A percentile compares a stretch with the other conserved stretches of the same genome.
Conservation (phyloP, 2,329 filamentous ascomycete species). For the Plectosphaerella plurivora region DNA sequence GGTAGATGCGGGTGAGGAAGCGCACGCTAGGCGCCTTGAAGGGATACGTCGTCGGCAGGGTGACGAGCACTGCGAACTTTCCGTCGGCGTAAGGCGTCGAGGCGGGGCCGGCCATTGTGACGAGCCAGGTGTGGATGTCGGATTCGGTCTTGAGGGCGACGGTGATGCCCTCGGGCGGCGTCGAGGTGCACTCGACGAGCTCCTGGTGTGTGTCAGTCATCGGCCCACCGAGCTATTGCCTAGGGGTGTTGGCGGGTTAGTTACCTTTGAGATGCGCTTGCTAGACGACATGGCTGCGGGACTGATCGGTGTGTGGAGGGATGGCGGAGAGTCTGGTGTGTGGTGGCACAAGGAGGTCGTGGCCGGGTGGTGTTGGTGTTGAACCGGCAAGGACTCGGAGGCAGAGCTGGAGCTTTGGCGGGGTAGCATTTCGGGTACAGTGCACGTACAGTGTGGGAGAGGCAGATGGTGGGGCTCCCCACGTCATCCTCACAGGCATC, state of each 20-base stretch:
- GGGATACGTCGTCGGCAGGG: constrained; percentile 75
- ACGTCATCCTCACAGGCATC: no score
- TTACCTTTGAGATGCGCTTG: constrained; percentile 41
- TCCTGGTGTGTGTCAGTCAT: constrained; percentile 34
- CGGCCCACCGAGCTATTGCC: background rate
- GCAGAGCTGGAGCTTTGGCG: constrained; percentile 1
- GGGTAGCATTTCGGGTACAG: background rate
- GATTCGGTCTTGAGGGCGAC: constrained; percentile 40
- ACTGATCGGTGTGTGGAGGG: background rate
- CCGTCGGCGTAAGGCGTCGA: constrained; percentile 56
- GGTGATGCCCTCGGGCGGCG: constrained; percentile 42
- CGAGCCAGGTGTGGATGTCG: constrained; percentile 49
- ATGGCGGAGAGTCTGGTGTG: background rate
- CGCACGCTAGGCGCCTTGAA: constrained; percentile 80
- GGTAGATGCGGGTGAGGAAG: constrained; percentile 89
- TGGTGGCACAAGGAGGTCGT: background rate
- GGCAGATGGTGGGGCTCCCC: no score
- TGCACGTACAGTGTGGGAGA: no score
- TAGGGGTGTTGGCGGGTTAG: background rate
- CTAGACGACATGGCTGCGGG: constrained; percentile 27
- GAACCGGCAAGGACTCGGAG: background rate
- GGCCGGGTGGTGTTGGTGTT: constrained; percentile 1
- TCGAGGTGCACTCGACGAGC: constrained; percentile 43
- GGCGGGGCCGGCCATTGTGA: constrained; percentile 40
- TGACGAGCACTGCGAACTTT: constrained; percentile 67